Evolutionary conservation across 768 basidiomycete species (phyloP), one percentile per base, ranked within the genome.

Genomic region (Pholiota molesta): DNA sequence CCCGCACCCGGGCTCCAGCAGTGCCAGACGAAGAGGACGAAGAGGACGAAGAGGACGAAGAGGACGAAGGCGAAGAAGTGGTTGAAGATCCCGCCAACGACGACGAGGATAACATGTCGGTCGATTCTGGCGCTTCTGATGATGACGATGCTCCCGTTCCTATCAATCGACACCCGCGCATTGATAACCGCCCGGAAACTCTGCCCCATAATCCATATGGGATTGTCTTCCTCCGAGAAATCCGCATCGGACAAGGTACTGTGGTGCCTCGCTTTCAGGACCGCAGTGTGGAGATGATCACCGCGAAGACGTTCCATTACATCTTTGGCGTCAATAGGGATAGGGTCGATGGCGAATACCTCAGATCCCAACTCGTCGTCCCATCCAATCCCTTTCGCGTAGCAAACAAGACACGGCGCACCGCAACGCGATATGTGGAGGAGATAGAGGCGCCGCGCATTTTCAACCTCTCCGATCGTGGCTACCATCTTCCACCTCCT

Each of bases 151-250:
- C 14, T 5, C 26, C 47, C 11, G 19, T 14, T 26, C 19, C 58
- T 1, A 31, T 37, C 8, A 35, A 17, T 49, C 58, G 13, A 10
- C 14, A 0, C 11, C 11, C 21, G 14, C 45, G 17, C 3, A 29
- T 11, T 4, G 17, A 40, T 6, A 57, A n/a, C 8, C 44, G 31
- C 7, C 19, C 10, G 2, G 21, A 35, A 21, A 26, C 23, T 9
- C 11, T 60, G 1, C 59, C 59, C 13, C 26, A 60, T 9, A 31
- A 37, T 16, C 59, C 59, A 42, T 53, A 52, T 11, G 59, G 59
- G 11, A 60, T 60, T 0, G 56, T 67, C 2, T 68, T 68, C 55
- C 39, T 66, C 11, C 59, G 60, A 13, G 21, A 39, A 8, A 33
- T 66, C 14, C 49, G 37, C 28, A 37, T 65, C 21, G 65, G 61